Conservation (phyloP, 2,329 filamentous ascomycete genomes). For the Neoarthrinium moseri region DNA sequence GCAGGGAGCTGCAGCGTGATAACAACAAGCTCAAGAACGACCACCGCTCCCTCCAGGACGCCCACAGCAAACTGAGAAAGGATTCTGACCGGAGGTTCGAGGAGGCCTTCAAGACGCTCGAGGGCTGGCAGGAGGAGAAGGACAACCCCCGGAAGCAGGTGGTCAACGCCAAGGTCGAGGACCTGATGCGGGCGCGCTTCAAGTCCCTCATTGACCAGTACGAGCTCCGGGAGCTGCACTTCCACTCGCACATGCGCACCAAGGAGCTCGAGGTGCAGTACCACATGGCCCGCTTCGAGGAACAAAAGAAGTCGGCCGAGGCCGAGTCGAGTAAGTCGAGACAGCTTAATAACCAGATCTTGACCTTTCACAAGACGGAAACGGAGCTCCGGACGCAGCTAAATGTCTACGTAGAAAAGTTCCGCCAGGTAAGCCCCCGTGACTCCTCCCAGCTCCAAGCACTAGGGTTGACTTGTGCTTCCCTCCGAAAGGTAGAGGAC, state of each 20-base stretch:
- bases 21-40: constrained; percentile 99
- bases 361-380: constrained; percentile 94
- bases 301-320: constrained; percentile 86
- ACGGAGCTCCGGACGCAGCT: constrained; percentile 90
- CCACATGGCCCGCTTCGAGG: constrained; percentile 83
- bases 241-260: constrained; percentile 85
- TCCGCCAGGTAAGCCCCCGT: constrained; percentile 84
- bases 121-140: constrained; percentile 85
- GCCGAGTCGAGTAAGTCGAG: constrained; percentile 76
- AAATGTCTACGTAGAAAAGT: constrained; percentile 98
- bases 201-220: constrained; percentile 97
- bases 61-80: constrained; percentile 76
- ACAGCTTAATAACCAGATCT: constrained; percentile 86
- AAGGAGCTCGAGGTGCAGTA: constrained; percentile 96
- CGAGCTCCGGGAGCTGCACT: constrained; percentile 91
- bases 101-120: constrained; percentile 76
- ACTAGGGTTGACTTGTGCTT: constrained; percentile 13
- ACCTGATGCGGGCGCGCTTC: constrained; percentile 84
- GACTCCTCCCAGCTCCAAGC: constrained; percentile 18
- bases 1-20: constrained; percentile 89
- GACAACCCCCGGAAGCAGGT: constrained; percentile 78
- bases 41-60: constrained; percentile 87
- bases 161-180: constrained; percentile 84
- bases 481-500: constrained; percentile 79
- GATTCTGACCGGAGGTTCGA: constrained; percentile 85